Evolutionary conservation across 208 protist species (phyloP).

Genomic region (Acanthamoeba lenticulata): DNA sequence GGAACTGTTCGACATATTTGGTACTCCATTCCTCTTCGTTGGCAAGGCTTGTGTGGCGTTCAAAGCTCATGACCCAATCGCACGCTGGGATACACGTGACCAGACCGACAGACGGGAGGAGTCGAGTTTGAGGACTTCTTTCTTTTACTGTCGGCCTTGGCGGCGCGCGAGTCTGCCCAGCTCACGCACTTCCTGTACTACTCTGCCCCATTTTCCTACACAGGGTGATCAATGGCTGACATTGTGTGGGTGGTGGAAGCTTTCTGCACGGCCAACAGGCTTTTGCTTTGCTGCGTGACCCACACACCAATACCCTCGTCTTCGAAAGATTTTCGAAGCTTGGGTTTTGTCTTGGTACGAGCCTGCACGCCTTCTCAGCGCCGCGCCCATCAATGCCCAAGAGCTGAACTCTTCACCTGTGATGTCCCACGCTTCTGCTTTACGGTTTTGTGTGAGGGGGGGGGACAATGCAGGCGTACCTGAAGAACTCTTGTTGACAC

Average conservation of each 20-base stretch:
- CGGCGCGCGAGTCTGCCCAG: not conserved
- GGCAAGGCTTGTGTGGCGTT: not conserved
- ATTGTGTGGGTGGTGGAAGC: not conserved
- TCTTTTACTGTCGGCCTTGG: not conserved
- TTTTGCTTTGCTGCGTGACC: constrained; percentile 8
- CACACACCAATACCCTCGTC: not conserved
- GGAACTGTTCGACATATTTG: constrained; percentile 21
- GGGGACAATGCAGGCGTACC: not conserved
- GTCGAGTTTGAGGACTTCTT: constrained; percentile 34
- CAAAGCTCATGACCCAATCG: not conserved
- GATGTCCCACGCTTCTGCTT: not conserved
- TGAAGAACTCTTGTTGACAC: not conserved
- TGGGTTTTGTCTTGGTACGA: not conserved
- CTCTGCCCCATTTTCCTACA: not conserved
- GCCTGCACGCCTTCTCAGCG: no score
- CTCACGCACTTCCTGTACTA: constrained; percentile 14
- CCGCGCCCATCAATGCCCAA: no score
- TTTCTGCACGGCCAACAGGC: constrained; percentile 15
- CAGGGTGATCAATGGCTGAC: not conserved
- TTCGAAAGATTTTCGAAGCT: constrained; percentile 48
- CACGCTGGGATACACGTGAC: not conserved
- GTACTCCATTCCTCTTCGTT: not conserved
- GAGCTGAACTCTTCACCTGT: not conserved
- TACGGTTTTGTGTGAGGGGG: not conserved
- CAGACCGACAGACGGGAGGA: not conserved